Conservation (phyloP, 2,329 filamentous ascomycete species). For the Fusarium caatingaense region DNA sequence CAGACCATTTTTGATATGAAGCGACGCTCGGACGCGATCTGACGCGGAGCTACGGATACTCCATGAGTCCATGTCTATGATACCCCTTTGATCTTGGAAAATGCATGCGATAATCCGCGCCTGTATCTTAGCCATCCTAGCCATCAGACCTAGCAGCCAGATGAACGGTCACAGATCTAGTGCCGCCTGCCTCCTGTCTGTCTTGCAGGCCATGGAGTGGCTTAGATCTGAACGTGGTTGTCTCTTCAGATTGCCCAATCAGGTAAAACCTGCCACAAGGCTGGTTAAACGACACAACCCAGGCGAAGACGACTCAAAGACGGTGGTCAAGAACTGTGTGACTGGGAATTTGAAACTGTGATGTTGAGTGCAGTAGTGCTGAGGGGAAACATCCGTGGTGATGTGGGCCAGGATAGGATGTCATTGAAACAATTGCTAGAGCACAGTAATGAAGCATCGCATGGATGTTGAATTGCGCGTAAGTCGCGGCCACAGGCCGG, state of each 20-base stretch:
- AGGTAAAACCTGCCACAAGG: not conserved
- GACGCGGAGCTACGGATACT: not conserved
- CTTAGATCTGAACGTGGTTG: not conserved
- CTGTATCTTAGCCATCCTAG: not conserved
- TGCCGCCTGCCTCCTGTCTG: conserved; percentile 5
- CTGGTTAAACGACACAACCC: not conserved
- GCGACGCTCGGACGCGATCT: conserved; percentile 9
- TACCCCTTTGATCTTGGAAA: not conserved
- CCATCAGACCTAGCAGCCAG: not conserved
- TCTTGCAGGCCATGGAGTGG: conserved; percentile 14
- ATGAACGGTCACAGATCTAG: conserved; percentile 3
- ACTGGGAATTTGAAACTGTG: not conserved
- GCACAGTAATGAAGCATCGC: conserved; percentile 16
- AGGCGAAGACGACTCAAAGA: not conserved
- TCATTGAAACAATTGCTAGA: not conserved
- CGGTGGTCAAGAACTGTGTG: not conserved
- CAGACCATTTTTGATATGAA: conserved; percentile 16
- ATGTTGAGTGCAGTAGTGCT: not conserved
- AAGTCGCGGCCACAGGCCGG: not conserved
- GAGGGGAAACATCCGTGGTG: not conserved
- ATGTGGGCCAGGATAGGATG: not conserved
- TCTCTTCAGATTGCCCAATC: conserved; percentile 27
- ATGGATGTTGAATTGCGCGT: not conserved
- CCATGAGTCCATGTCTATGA: not conserved
- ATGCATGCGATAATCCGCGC: not conserved